These are phyloP conservation scores for Teunomyces panamensis DNA, from an alignment of 805 yeast genomes.

Conservation along the genomic window DNA sequence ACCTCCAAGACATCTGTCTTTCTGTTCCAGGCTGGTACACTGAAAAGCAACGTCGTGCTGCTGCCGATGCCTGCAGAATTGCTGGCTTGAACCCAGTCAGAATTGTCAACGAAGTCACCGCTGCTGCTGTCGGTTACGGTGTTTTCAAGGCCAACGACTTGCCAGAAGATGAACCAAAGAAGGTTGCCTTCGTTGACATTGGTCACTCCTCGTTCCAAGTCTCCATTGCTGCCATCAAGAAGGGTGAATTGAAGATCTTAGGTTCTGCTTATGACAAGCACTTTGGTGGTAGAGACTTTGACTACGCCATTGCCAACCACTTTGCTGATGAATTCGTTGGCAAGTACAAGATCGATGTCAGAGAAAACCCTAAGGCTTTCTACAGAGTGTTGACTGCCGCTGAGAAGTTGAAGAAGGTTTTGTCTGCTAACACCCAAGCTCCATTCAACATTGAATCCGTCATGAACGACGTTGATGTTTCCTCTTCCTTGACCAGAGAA, in stretches of 20 bases:
- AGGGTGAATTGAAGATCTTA: constrained; percentile 91
- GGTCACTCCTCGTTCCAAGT: constrained; percentile 96
- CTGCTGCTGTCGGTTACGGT: constrained; percentile 99
- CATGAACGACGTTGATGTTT: constrained; percentile 95
- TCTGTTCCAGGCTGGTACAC: constrained; percentile 98
- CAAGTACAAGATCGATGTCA: constrained; percentile 91
- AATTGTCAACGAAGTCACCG: constrained; percentile 94
- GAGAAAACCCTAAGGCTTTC: constrained; percentile 90
- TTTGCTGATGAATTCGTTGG: constrained; percentile 88
- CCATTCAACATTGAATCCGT: constrained; percentile 94
- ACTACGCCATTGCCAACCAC: constrained; percentile 89
- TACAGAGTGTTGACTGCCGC: constrained; percentile 88
- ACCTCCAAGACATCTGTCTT: constrained; percentile 82
- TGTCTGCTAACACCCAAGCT: constrained; percentile 93
- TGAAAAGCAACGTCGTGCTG: constrained; percentile 94
- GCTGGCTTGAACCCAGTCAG: constrained; percentile 98
- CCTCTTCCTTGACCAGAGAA: constrained; percentile 83
- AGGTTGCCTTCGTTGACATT: constrained; percentile 90
- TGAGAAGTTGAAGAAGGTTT: constrained; percentile 91
- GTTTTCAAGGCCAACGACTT: constrained; percentile 90
- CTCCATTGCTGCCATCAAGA: constrained; percentile 84
- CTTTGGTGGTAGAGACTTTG: constrained; percentile 98
- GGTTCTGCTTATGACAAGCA: constrained; percentile 92
- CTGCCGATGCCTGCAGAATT: constrained; percentile 89
- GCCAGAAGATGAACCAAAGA: constrained; percentile 90